Base-by-base conservation (phyloP, 371 early-diverging fungal genomes). In the Apophysomyces elegans region DNA sequence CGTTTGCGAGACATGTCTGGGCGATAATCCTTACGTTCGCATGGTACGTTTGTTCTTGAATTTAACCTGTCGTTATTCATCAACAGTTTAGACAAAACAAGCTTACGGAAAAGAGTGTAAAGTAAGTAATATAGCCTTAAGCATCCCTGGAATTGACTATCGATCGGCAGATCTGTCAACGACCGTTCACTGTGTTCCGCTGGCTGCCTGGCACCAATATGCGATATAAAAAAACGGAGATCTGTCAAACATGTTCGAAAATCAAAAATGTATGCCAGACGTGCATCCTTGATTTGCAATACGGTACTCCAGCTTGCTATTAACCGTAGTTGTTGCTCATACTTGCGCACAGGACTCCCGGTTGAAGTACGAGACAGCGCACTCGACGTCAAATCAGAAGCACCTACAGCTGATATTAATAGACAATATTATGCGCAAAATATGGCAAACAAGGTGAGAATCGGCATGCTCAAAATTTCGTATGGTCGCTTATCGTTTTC, bases 261-360 rank as follows among this genome's bases (percentile, higher is more conserved):
- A 84, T 98, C 64, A 98, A 98, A 79, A 97, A 99, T 74, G 96
- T 95, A 4, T 99, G 99, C 69, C 99, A 98, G 75, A 95, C 97
- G 5, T 99, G 99, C 76, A 79, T 98, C 14, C 81, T 97, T 64
- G 98, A 99, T 81, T 85, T 99, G 32, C 94, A 97, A 75, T 96
- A 91, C 69, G 95, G 96, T 83, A 76, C 59, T 64, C 37, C 21
- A 41, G 32, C 16, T 7, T 58, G 2, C 16, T 64, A 21, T 54
- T 26, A 12, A 18, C 16, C 18, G 36, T 38, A 14, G 36, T 14
- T 13, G 8, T 46, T 41, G 43, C 18, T 57, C 56, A 47, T 38
- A 32, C 11, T 58, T 39, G 50, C 46, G 43, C 63, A 36, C 8
- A 88, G 88, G 88, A 18, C 83, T 98, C 61, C 96, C 98, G 11